Percentiles rank a stretch among this genome's conserved stretches.
Conservation (phyloP, 208 protist species). For the Crithidia fasciculata region DNA sequence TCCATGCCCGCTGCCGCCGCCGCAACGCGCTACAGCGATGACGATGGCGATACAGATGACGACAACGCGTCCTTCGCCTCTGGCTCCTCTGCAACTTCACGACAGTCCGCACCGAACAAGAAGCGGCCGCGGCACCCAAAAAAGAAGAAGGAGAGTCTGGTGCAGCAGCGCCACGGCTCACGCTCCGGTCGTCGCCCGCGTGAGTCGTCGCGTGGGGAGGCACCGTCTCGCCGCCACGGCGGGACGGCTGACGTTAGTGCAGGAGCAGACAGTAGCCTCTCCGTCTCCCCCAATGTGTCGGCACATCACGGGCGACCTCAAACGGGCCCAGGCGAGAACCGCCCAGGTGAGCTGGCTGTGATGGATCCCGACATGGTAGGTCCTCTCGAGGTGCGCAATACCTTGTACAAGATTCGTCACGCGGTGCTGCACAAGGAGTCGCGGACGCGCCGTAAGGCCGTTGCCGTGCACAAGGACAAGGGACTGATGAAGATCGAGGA, state of each 20-base stretch:
- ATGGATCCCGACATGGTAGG: conserved; percentile 52
- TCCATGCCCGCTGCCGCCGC: background rate
- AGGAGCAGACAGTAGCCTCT: background rate
- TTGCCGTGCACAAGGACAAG: conserved; percentile 65
- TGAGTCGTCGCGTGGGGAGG: background rate
- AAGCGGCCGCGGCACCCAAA: conserved; percentile 1
- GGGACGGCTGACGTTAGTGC: background rate
- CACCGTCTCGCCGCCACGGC: background rate
- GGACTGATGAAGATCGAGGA: conserved; percentile 86
- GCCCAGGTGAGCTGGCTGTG: conserved; percentile 27
- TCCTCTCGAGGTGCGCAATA: conserved; percentile 52
- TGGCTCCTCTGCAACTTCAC: background rate
- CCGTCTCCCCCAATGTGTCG: background rate
- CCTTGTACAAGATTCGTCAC: conserved; percentile 72
- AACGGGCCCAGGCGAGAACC: conserved; percentile 7
- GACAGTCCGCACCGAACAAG: background rate
- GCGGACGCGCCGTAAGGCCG: conserved; percentile 39
- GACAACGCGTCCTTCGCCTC: conserved; percentile 7
- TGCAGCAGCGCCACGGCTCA: conserved; percentile 1
- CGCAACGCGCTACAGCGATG: conserved; percentile 12
- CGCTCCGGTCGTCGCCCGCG: background rate
- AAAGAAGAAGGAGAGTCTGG: background rate
- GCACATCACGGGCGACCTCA: background rate
- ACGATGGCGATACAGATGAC: conserved; percentile 10
- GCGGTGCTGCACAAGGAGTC: conserved; percentile 68